phyloP scores from a whole-genome alignment of 1,139 yeast species.

The Hyphopichia burtonii region DNA sequence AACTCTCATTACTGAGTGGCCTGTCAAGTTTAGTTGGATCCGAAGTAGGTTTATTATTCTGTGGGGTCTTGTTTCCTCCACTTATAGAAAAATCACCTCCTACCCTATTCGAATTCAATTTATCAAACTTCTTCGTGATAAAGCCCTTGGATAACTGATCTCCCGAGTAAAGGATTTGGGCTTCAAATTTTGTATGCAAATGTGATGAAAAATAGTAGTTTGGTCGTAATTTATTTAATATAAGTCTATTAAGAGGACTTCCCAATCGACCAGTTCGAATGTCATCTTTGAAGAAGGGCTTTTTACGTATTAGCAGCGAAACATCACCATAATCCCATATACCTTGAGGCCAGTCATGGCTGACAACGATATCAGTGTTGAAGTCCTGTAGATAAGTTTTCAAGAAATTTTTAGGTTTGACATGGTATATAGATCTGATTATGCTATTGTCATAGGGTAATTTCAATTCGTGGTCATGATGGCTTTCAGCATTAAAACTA shows the following conservation, averaged over 20 bases:
- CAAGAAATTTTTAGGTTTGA: slow-evolving; percentile 60
- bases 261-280: slow-evolving; percentile 64
- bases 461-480: slow-evolving; percentile 31
- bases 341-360: slow-evolving; percentile 96
- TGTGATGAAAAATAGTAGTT: slow-evolving; percentile 86
- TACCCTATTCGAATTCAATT: slow-evolving; percentile 1
- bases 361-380: slow-evolving; percentile 53
- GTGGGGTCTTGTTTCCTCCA: not conserved
- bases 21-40: too few relatives aligned
- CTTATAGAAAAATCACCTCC: not conserved
- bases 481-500: slow-evolving; percentile 20
- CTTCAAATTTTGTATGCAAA: slow-evolving; percentile 74
- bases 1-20: too few relatives aligned
- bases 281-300: slow-evolving; percentile 71
- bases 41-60: not conserved
- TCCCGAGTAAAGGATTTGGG: slow-evolving; percentile 29
- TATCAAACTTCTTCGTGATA: not conserved
- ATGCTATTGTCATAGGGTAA: slow-evolving; percentile 49
- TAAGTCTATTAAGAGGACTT: slow-evolving; percentile 62
- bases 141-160: not conserved
- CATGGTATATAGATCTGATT: slow-evolving; percentile 69
- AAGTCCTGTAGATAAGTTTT: slow-evolving; percentile 40
- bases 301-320: slow-evolving; percentile 44
- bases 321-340: slow-evolving; percentile 66
- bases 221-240: slow-evolving; percentile 60